Percentiles rank a stretch among this genome's conserved stretches.
phyloP scores from a whole-genome alignment of 2,329 filamentous ascomycete species.

The Botrytis medusae region DNA sequence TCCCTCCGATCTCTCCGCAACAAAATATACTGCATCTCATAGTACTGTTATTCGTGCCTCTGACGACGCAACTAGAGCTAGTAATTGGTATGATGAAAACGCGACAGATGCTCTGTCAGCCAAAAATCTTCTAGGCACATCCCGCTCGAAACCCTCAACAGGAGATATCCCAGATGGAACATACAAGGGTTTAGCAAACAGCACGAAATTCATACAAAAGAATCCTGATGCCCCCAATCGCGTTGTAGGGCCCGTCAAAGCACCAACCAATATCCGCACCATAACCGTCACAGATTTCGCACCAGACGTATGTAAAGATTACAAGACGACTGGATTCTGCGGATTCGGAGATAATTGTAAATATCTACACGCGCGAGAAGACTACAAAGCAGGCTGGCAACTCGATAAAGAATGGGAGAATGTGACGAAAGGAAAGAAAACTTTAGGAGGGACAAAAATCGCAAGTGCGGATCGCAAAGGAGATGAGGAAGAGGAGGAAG shows the following conservation, averaged over 20 bases:
- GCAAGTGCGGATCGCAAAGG: conserved; percentile 38
- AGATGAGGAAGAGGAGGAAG: conserved; percentile 45
- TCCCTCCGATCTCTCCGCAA: conserved; percentile 48
- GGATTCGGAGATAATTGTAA: conserved; percentile 62
- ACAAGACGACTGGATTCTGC: conserved; percentile 69
- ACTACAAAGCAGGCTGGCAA: conserved; percentile 92
- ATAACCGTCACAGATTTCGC: conserved; percentile 89
- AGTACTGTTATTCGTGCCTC: conserved; percentile 60
- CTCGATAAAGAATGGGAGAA: conserved; percentile 93
- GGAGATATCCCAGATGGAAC: conserved; percentile 56
- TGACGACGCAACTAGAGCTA: conserved; percentile 87
- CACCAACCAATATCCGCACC: conserved; percentile 83
- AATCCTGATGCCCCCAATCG: conserved; percentile 71
- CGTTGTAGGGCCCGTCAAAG: conserved; percentile 82
- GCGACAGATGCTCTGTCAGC: conserved; percentile 41
- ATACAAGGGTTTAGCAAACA: conserved; percentile 74
- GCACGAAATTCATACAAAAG: conserved; percentile 71
- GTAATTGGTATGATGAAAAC: conserved; percentile 86
- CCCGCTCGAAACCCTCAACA: conserved; percentile 44
- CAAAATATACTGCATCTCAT: conserved; percentile 61
- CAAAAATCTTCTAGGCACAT: conserved; percentile 60
- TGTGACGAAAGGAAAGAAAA: conserved; percentile 69
- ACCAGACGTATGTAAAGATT: conserved; percentile 94
- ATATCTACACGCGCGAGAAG: conserved; percentile 72
- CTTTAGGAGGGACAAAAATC: conserved; percentile 54